Percentiles rank a stretch among this genome's conserved stretches.
phyloP scores from a whole-genome alignment of 2,329 filamentous ascomycete genomes.

The Leptographium flavum region DNA sequence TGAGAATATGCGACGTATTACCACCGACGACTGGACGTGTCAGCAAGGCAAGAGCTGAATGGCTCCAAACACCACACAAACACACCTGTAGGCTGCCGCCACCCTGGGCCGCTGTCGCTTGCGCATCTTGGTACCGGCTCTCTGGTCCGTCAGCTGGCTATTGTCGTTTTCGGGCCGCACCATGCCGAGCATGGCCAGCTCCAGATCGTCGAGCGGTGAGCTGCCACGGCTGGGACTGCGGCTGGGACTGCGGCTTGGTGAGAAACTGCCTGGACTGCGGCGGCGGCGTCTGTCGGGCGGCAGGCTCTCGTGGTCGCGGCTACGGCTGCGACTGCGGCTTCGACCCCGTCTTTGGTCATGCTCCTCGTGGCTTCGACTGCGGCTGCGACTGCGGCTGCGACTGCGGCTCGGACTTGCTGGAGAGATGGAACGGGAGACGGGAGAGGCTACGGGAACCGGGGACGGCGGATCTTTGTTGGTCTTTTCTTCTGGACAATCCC shows the following conservation, averaged over 20 bases:
- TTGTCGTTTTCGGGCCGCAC: constrained; percentile 9
- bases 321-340: not conserved
- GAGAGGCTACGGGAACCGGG: too few relatives aligned
- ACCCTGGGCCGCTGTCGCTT: constrained; percentile 6
- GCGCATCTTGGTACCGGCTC: not conserved
- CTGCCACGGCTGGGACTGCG: constrained; percentile 7
- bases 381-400: not conserved
- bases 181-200: constrained; percentile 14
- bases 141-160: not conserved
- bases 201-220: constrained; percentile 12
- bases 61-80: not conserved
- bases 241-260: constrained; percentile 1
- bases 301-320: too few relatives aligned
- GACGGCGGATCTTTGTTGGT: too few relatives aligned
- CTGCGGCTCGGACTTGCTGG: not conserved
- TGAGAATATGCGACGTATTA: too few relatives aligned
- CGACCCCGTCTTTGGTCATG: too few relatives aligned
- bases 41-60: too few relatives aligned
- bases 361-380: too few relatives aligned
- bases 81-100: constrained; percentile 7
- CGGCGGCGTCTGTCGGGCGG: not conserved
- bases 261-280: not conserved
- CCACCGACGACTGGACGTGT: too few relatives aligned
- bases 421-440: constrained; percentile 4
- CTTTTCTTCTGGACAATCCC: too few relatives aligned